A percentile compares a stretch with the other conserved stretches of the same genome.
These are phyloP conservation scores for Pythium aquatile DNA, from an alignment of 352 stramenopile species.

Conservation along the genomic window DNA sequence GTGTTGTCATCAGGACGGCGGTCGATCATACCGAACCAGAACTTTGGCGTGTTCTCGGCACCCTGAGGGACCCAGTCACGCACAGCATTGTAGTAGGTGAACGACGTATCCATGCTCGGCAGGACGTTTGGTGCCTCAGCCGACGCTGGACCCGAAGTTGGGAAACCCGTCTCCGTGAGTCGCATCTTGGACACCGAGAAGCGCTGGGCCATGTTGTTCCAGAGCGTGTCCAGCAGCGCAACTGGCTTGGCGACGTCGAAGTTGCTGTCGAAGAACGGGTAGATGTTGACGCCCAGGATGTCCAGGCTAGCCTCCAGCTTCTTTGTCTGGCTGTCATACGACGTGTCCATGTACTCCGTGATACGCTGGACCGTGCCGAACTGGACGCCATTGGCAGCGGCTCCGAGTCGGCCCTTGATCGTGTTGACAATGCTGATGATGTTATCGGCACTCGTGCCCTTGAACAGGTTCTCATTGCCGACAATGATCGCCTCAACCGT, in stretches of 20 bases:
- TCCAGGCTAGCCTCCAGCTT: slow-evolving; percentile 34
- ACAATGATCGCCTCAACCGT: slow-evolving; percentile 28
- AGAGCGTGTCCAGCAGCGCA: slow-evolving; percentile 41
- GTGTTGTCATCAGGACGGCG: slow-evolving; percentile 29
- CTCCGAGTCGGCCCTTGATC: slow-evolving; percentile 32
- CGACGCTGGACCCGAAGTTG: slow-evolving; percentile 37
- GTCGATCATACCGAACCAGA: slow-evolving; percentile 39
- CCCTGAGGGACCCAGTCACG: slow-evolving; percentile 23
- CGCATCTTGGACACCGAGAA: slow-evolving; percentile 41
- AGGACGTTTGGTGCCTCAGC: slow-evolving; percentile 35
- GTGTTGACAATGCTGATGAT: slow-evolving; percentile 29
- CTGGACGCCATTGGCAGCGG: slow-evolving; percentile 10
- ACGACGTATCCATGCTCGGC: slow-evolving; percentile 34
- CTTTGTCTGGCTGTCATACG: slow-evolving; percentile 34
- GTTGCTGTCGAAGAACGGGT: slow-evolving; percentile 56
- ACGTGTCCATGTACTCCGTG: slow-evolving; percentile 44
- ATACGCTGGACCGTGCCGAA: slow-evolving; percentile 36
- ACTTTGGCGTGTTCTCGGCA: slow-evolving; percentile 19
- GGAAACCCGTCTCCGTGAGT: slow-evolving; percentile 59
- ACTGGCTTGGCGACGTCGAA: slow-evolving; percentile 45
- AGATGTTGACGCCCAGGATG: slow-evolving; percentile 61
- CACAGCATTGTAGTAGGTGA: slow-evolving; percentile 31
- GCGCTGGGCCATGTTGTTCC: slow-evolving; percentile 40
- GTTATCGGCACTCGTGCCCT: slow-evolving; percentile 24
- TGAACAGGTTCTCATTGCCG: slow-evolving; percentile 33